Percentiles rank a stretch among this genome's conserved stretches.
Evolutionary conservation across 441 rosid species (phyloP).

Genomic region (Mallotus repandus): DNA sequence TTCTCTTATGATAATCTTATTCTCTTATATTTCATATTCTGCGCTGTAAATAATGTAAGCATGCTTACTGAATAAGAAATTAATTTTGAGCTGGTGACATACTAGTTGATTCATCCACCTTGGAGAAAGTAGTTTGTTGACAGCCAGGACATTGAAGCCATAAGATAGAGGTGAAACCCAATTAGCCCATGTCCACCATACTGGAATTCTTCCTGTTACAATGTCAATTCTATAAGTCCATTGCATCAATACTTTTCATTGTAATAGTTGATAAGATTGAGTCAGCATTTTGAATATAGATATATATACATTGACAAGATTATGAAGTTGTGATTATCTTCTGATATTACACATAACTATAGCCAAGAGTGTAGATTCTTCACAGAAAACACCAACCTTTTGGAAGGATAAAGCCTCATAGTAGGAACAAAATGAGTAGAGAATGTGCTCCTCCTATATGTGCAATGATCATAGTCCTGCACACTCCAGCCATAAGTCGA

Average conservation of each 20-base stretch:
- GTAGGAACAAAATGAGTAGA: conserved; percentile 58
- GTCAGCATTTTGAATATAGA: neutral
- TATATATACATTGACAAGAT: no score
- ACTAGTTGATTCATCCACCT: conserved; percentile 77
- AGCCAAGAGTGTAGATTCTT: no score
- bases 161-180: conserved; percentile 80
- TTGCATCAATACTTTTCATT: no score
- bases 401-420: conserved; percentile 79
- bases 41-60: no score
- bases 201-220: conserved; percentile 54
- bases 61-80: no score
- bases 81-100: conserved; percentile 1
- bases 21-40: no score
- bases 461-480: conserved; percentile 70
- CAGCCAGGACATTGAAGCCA: conserved; percentile 52
- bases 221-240: no score
- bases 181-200: conserved; percentile 78
- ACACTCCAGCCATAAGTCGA: conserved; percentile 54
- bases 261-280: no score
- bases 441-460: conserved; percentile 56
- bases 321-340: no score
- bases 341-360: no score
- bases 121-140: conserved; percentile 62
- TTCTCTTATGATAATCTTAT: no score
- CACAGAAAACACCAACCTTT: conserved; percentile 32